A percentile compares a stretch with the other conserved stretches of the same genome.
Evolutionary conservation across 495 filamentous ascomycete species (phyloP).

Genomic region (Thermochaetoides thermophila): DNA sequence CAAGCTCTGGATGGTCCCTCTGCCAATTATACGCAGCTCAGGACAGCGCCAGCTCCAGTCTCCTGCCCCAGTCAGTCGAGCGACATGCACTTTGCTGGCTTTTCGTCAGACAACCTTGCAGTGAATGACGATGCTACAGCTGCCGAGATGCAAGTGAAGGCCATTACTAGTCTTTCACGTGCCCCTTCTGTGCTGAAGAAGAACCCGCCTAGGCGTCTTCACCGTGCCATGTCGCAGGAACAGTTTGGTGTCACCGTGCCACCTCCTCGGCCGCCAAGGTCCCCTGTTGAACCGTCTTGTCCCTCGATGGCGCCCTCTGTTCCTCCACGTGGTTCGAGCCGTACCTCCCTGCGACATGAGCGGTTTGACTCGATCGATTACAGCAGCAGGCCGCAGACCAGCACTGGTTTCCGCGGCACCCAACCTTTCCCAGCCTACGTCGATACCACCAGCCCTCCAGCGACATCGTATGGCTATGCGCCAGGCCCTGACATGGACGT

Average conservation of each 20-base stretch:
- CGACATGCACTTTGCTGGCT: slow-evolving; percentile 48
- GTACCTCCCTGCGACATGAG: slow-evolving; percentile 29
- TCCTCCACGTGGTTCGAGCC: slow-evolving; percentile 36
- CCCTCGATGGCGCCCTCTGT: slow-evolving; percentile 17
- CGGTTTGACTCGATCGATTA: slow-evolving; percentile 25
- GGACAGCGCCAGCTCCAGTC: slow-evolving; percentile 49
- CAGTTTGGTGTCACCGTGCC: slow-evolving; percentile 22
- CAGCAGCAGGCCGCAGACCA: slow-evolving; percentile 26
- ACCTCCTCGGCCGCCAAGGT: slow-evolving; percentile 35
- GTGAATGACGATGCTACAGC: slow-evolving; percentile 14
- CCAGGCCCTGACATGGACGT: slow-evolving; percentile 17
- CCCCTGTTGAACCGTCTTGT: slow-evolving; percentile 25
- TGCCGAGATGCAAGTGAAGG: slow-evolving; percentile 1
- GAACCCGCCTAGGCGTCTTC: slow-evolving; percentile 15
- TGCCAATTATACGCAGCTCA: slow-evolving; percentile 51
- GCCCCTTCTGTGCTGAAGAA: slow-evolving; percentile 14
- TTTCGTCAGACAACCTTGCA: slow-evolving; percentile 38
- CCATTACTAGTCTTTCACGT: slow-evolving; percentile 5
- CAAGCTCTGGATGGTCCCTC: slow-evolving; percentile 47
- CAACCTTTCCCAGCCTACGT: slow-evolving; percentile 17
- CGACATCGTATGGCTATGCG: slow-evolving; percentile 14
- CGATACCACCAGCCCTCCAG: slow-evolving; percentile 15
- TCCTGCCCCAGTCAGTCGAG: too few relatives aligned
- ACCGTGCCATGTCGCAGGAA: slow-evolving; percentile 32
- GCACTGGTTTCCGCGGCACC: slow-evolving; percentile 25